Evolutionary conservation across 768 basidiomycete genomes (phyloP).

Genomic region (Leccinum subgranulosum): DNA sequence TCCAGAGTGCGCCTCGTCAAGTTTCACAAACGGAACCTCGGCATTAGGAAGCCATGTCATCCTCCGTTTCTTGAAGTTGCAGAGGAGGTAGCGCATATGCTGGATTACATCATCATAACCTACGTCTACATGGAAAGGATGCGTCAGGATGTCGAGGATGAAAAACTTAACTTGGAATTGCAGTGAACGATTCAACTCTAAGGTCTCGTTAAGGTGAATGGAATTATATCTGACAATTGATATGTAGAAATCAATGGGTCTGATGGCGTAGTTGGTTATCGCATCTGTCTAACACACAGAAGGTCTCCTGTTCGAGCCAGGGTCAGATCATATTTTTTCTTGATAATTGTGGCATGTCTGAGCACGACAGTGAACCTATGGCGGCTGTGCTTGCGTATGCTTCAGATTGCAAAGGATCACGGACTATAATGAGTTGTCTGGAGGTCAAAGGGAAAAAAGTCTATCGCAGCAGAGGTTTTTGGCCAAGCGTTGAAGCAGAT

Average conservation of each 20-base stretch:
- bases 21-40: slow-evolving; percentile 17
- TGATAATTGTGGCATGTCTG: too few species aligned
- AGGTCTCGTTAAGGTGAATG: background rate
- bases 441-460: too few species aligned
- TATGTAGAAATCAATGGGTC: too few species aligned
- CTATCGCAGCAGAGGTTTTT: too few species aligned
- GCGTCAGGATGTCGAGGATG: slow-evolving; percentile 23
- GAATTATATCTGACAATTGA: background rate
- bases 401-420: too few species aligned
- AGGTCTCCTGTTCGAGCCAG: slow-evolving; percentile 72
- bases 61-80: slow-evolving; percentile 28
- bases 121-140: slow-evolving; percentile 32
- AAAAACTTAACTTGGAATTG: slow-evolving; percentile 4
- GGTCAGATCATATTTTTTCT: slow-evolving; percentile 36
- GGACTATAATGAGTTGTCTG: too few species aligned
- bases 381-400: too few species aligned
- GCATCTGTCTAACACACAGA: slow-evolving; percentile 83
- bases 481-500: too few species aligned
- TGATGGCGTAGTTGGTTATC: slow-evolving; percentile 82
- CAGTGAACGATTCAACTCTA: background rate
- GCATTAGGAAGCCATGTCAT: slow-evolving; percentile 16
- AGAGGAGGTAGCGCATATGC: slow-evolving; percentile 23
- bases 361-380: too few species aligned
- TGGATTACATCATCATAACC: slow-evolving; percentile 33
- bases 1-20: slow-evolving; percentile 12